Percentiles rank a stretch among this genome's conserved stretches.
phyloP scores from a whole-genome alignment of 148 eudicot species.

The Heliamphora exappendiculata region DNA sequence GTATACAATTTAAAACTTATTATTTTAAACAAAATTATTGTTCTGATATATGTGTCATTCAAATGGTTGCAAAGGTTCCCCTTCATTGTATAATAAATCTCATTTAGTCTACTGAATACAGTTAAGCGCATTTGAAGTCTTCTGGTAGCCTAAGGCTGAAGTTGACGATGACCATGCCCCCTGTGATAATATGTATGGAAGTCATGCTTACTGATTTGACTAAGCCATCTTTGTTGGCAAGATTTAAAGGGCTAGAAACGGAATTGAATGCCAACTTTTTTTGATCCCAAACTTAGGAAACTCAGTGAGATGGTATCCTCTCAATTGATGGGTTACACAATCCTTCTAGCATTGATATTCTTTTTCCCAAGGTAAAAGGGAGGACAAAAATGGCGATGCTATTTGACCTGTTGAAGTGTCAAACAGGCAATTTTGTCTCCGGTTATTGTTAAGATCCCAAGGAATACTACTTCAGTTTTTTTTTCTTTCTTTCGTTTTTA shows the following conservation, averaged over 20 bases:
- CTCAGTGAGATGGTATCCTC: neutral
- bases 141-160: neutral
- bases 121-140: neutral
- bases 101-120: neutral
- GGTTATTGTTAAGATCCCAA: neutral
- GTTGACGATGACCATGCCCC: neutral
- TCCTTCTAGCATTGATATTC: neutral
- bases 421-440: neutral
- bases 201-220: neutral
- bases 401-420: neutral
- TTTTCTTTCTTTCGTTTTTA: too few relatives aligned
- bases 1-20: neutral
- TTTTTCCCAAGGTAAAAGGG: neutral
- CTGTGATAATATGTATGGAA: neutral
- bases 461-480: neutral
- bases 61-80: neutral
- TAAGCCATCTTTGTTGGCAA: neutral
- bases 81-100: neutral
- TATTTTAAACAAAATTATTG: neutral
- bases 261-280: neutral
- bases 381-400: neutral
- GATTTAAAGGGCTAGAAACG: neutral
- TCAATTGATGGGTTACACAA: neutral
- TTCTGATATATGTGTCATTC: too few relatives aligned
- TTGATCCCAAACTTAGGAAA: neutral